Percentiles rank a stretch among this genome's conserved stretches.
phyloP scores from a whole-genome alignment of 768 basidiomycete species.

The Termitomyces sp. region DNA sequence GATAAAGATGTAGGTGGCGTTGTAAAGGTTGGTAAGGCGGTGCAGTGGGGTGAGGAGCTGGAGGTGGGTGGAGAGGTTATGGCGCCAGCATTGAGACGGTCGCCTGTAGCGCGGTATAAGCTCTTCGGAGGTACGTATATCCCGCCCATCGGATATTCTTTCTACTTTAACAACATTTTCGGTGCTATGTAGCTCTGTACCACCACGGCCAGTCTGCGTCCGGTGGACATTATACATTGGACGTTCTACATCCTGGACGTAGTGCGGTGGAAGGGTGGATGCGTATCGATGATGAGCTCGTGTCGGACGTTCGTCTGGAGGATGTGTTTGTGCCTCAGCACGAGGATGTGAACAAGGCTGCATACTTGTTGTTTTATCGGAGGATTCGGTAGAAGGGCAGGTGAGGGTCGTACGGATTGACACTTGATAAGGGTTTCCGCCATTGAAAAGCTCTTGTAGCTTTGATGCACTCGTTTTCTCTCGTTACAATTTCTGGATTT shows the following conservation, averaged over 20 bases:
- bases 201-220: slow-evolving; percentile 90
- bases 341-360: slow-evolving; percentile 54
- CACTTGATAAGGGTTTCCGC: no score
- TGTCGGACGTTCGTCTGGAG: slow-evolving; percentile 66
- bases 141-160: background rate
- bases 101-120: slow-evolving; percentile 59
- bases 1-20: slow-evolving; percentile 72
- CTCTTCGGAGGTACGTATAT: slow-evolving; percentile 72
- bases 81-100: slow-evolving; percentile 43
- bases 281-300: slow-evolving; percentile 89
- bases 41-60: slow-evolving; percentile 74
- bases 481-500: no score
- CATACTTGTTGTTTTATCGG: slow-evolving; percentile 86
- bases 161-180: background rate
- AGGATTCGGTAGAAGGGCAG: slow-evolving; percentile 36
- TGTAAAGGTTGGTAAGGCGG: slow-evolving; percentile 82
- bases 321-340: slow-evolving; percentile 70
- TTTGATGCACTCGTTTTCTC: no score
- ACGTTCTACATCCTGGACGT: slow-evolving; percentile 72
- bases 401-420: no score
- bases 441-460: no score
- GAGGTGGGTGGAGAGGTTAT: slow-evolving; percentile 74
- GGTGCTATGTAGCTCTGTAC: slow-evolving; percentile 61
- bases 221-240: slow-evolving; percentile 94
- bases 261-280: slow-evolving; percentile 77